Evolutionary conservation across 164 flowering plant species (phyloP).

Genomic region (Chloranthus sessilifolius): DNA sequence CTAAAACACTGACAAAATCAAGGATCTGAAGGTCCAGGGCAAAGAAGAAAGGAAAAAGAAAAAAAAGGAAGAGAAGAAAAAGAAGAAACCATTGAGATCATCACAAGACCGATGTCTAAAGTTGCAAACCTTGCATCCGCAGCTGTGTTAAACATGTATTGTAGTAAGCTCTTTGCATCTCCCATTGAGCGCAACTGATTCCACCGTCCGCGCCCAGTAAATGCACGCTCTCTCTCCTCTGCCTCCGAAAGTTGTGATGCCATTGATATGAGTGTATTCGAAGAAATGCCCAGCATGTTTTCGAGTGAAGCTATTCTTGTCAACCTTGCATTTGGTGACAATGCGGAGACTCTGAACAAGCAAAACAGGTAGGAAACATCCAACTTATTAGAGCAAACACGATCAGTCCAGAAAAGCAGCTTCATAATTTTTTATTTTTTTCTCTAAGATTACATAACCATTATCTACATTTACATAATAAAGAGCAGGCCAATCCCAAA

Average conservation of each 20-base stretch:
- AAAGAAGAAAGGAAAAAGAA: too few species aligned
- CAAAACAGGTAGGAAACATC: conserved; percentile 1
- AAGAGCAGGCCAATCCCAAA: too few species aligned
- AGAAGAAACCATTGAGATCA: not conserved
- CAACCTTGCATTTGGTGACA: conserved; percentile 91
- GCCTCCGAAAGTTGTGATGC: conserved; percentile 99
- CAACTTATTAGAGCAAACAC: not conserved
- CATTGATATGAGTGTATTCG: conserved; percentile 92
- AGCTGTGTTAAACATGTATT: conserved; percentile 82
- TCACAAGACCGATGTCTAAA: not conserved
- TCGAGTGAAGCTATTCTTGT: conserved; percentile 90
- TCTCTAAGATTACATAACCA: too few species aligned
- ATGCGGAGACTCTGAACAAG: conserved; percentile 57
- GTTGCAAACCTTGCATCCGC: conserved; percentile 76
- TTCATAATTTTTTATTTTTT: not conserved
- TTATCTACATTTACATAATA: too few species aligned
- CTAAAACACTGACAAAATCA: too few species aligned
- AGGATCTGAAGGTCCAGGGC: too few species aligned
- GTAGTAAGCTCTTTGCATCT: conserved; percentile 92
- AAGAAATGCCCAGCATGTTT: conserved; percentile 81
- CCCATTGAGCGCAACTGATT: conserved; percentile 93
- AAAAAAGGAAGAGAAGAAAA: not conserved
- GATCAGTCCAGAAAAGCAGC: not conserved
- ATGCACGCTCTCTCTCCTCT: conserved; percentile 93
- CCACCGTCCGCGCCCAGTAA: conserved; percentile 83